Conservation (phyloP, 148 eudicot species). For the Arbutus unedo region DNA sequence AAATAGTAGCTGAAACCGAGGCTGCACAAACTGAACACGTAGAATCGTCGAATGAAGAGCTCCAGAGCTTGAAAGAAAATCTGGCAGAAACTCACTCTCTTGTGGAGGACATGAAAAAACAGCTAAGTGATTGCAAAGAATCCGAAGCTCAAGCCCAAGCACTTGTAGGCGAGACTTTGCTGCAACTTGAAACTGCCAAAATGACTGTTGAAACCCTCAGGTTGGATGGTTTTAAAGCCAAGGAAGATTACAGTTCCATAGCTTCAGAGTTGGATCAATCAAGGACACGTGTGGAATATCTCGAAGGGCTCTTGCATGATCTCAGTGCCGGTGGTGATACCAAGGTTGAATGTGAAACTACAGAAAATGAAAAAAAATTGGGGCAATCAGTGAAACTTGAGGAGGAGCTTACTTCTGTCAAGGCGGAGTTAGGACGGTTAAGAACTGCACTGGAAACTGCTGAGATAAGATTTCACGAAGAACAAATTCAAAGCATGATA, state of each 20-base stretch:
- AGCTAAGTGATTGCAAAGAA: conserved; percentile 48
- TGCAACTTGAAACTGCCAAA: conserved; percentile 72
- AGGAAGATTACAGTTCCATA: conserved; percentile 38
- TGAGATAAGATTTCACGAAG: conserved; percentile 59
- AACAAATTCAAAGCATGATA: conserved; percentile 31
- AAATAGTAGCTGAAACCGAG: conserved; percentile 40
- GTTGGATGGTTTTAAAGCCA: conserved; percentile 35
- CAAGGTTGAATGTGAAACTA: conserved; percentile 15
- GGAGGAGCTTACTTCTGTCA: conserved; percentile 40
- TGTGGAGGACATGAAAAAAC: conserved; percentile 57
- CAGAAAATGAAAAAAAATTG: conserved; percentile 10
- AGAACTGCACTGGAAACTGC: conserved; percentile 55
- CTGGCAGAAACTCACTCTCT: conserved; percentile 46
- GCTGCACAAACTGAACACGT: conserved; percentile 31
- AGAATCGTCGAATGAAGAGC: conserved; percentile 42
- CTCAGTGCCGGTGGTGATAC: conserved; percentile 30
- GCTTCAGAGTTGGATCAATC: conserved; percentile 57
- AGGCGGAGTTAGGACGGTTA: conserved; percentile 44
- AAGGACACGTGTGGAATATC: conserved; percentile 40
- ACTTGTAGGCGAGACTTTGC: conserved; percentile 49
- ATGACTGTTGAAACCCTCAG: conserved; percentile 55
- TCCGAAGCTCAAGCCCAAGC: conserved; percentile 65
- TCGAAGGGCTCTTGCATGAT: conserved; percentile 56
- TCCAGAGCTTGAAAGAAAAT: conserved; percentile 48
- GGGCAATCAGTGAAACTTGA: conserved; percentile 29